Evolutionary conservation across 768 basidiomycete species (phyloP).

Genomic region (Amanita rubescens): DNA sequence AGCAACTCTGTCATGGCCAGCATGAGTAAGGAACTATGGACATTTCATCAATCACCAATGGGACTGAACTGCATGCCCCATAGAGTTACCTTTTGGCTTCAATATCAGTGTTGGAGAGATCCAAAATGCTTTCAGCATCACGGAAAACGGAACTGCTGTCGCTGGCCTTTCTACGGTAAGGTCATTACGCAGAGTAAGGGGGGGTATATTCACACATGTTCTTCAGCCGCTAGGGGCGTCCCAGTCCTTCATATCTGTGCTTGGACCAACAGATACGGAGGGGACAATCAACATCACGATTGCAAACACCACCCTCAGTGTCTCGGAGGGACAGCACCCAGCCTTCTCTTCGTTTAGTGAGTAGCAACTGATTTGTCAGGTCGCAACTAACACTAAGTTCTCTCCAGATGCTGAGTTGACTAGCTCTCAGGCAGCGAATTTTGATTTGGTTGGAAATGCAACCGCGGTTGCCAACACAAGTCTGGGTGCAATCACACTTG

Average conservation of each 20-base stretch:
- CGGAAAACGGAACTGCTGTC: conserved; percentile 41
- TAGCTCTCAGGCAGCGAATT: conserved; percentile 35
- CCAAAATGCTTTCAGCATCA: conserved; percentile 57
- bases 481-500: conserved; percentile 60
- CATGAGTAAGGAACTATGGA: conserved; percentile 33
- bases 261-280: conserved; percentile 45
- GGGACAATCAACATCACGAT: conserved; percentile 64
- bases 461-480: conserved; percentile 52
- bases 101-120: conserved; percentile 49
- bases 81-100: conserved; percentile 71
- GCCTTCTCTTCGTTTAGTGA: conserved; percentile 54
- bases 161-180: conserved; percentile 54
- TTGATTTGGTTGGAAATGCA: conserved; percentile 54
- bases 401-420: conserved; percentile 49
- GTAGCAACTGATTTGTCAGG: conserved; percentile 13
- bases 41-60: neutral
- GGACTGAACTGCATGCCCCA: conserved; percentile 5
- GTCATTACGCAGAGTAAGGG: neutral
- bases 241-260: conserved; percentile 47
- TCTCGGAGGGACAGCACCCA: conserved; percentile 38
- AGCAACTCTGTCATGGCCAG: conserved; percentile 54
- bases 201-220: neutral
- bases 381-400: conserved; percentile 4
- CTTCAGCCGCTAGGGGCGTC: conserved; percentile 55
- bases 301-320: conserved; percentile 40